phyloP scores from a whole-genome alignment of 306 rosid genomes.

The Urtica urens region DNA sequence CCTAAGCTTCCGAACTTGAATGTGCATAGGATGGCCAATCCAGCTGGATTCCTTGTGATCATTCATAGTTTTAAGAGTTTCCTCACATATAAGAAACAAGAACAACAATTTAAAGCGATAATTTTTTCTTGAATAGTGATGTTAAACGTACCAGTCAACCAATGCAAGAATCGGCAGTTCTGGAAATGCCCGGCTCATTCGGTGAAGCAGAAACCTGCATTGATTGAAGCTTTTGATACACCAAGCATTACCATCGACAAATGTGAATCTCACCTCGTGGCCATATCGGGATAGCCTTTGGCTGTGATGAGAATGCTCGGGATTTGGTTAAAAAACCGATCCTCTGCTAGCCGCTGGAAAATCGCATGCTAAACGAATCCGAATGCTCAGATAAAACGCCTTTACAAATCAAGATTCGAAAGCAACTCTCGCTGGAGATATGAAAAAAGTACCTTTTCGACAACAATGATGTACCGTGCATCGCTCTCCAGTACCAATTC shows the following conservation, averaged over 20 bases:
- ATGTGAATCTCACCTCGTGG: slow-evolving; percentile 46
- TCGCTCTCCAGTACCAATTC: slow-evolving; percentile 43
- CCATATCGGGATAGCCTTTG: slow-evolving; percentile 90
- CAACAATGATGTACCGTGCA: slow-evolving; percentile 74
- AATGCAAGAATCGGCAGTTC: slow-evolving; percentile 71
- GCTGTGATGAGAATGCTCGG: slow-evolving; percentile 92
- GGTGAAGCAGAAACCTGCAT: slow-evolving; percentile 68
- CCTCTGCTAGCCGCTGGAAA: slow-evolving; percentile 74
- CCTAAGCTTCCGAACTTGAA: slow-evolving; percentile 79
- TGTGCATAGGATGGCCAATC: slow-evolving; percentile 77
- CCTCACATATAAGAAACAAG: background rate
- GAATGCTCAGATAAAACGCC: slow-evolving; percentile 9
- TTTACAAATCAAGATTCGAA: background rate
- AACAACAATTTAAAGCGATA: background rate
- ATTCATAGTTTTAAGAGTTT: background rate
- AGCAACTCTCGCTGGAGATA: background rate
- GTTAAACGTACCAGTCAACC: slow-evolving; percentile 62
- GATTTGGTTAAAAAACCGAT: slow-evolving; percentile 57
- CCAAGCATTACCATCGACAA: background rate
- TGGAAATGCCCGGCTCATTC: slow-evolving; percentile 56
- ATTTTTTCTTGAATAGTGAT: background rate
- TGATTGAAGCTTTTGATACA: background rate
- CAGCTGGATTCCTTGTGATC: slow-evolving; percentile 74
- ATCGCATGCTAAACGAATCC: slow-evolving; percentile 63
- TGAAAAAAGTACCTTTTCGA: slow-evolving; percentile 55